Evolutionary conservation across 2,329 filamentous ascomycete genomes (phyloP), one percentile per base, ranked within the genome.

Genomic region (Pseudogymnoascus sp.): DNA sequence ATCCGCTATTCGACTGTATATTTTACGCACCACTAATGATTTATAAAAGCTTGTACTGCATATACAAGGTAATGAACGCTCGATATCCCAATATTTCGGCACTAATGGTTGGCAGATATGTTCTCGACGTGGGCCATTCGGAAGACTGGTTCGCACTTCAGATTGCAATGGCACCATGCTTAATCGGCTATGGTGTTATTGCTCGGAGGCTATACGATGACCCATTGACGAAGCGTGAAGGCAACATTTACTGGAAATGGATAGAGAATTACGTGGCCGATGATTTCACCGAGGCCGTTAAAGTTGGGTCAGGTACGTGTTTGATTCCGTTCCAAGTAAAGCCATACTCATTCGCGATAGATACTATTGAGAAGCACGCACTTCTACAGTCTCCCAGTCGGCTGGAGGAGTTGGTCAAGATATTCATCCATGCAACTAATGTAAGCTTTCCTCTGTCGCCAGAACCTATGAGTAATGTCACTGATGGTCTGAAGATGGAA

Each of bases 91-190:
- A 18, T 36, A 5, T 37, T 31, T 5, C 14, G 34, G 14, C 14
- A 45, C 59, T 57, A 57, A 57, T 36, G 1, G 12, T 14, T 16
- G 39, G 36, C 64, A 80, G 89, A 73, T 96, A 93, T 74, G 88
- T 96, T 26, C 85, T 97, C 63, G 93, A 97, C 71, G 82, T 96
- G 18, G 93, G 93, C 5, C 86, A 91, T 69, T 91, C 89, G 1
- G 86, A 95, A 72, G 92, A 96, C 77, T 96, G 88, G 86, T 80
- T 97, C 51, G 92, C 87, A 3, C 82, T 97, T 8, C 91, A 96
- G 71, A 80, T 97, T 66, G 87, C 91, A 4, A 81, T 97, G 62
- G 86, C 93, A 12, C 92, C 93, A 0, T 97, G 93, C 73, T 80
- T 96, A 34, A 82, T 97, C n/a, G 93, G 93, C 45, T 97, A 97